A percentile compares a stretch with the other conserved stretches of the same genome.
These are phyloP conservation scores for Taphrina confusa DNA, from an alignment of 1,139 yeast genomes.

Conservation along the genomic window DNA sequence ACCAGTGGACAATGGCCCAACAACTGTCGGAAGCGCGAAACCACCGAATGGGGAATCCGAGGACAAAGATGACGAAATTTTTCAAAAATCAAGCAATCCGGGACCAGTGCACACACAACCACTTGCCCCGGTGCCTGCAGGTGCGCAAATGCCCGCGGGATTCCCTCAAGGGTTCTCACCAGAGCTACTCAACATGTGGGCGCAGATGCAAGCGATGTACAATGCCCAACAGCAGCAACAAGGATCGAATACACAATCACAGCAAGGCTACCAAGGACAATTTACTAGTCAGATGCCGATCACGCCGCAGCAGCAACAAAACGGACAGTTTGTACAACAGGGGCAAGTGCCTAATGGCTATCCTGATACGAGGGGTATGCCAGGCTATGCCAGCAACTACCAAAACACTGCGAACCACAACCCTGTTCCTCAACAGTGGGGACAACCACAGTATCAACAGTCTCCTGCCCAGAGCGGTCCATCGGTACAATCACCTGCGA, in stretches of 20 bases:
- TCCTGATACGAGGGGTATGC: neutral
- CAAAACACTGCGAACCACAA: neutral
- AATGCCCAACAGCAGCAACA: slow-evolving; percentile 1
- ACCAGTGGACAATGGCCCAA: neutral
- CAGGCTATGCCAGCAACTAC: neutral
- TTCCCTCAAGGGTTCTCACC: slow-evolving; percentile 5
- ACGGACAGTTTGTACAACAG: neutral
- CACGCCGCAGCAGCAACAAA: neutral
- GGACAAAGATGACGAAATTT: neutral
- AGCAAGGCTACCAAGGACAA: neutral
- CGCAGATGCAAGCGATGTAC: slow-evolving; percentile 7
- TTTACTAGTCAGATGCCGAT: neutral
- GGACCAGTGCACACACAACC: too few species aligned
- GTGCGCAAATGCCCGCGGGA: neutral
- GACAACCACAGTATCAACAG: neutral
- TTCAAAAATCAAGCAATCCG: neutral
- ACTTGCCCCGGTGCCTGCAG: neutral
- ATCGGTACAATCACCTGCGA: neutral
- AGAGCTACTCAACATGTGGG: slow-evolving; percentile 3
- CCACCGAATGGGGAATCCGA: neutral
- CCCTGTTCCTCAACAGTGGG: neutral
- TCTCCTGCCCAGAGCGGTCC: neutral
- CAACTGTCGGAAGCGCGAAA: neutral
- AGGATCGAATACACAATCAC: neutral
- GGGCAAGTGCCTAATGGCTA: neutral